Percentiles rank a stretch among this genome's conserved stretches.
Evolutionary conservation across 208 protist genomes (phyloP).

Genomic region (Leptomonas pyrrhocoris): DNA sequence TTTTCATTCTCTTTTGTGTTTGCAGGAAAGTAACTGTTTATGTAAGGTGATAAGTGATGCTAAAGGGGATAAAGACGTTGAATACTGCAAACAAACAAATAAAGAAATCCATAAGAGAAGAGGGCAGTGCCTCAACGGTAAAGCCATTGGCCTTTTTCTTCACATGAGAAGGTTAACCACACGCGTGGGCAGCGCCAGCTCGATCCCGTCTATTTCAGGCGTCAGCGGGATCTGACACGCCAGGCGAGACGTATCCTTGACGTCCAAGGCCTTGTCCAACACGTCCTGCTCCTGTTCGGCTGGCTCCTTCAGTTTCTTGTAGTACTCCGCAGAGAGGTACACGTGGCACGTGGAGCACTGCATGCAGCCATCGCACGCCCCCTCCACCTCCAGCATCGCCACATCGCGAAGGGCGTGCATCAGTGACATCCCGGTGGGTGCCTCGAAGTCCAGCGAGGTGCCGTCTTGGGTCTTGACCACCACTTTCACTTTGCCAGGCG

Average conservation of each 20-base stretch:
- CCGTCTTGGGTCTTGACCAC: constrained; percentile 39
- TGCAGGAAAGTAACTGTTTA: too few relatives aligned
- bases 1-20: too few relatives aligned
- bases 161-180: constrained; percentile 50
- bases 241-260: constrained; percentile 70
- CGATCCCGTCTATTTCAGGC: constrained; percentile 60
- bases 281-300: constrained; percentile 89
- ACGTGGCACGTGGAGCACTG: constrained; percentile 96
- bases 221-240: constrained; percentile 79
- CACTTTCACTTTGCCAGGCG: constrained; percentile 58
- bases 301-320: constrained; percentile 65
- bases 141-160: not conserved
- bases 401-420: constrained; percentile 91
- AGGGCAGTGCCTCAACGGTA: too few relatives aligned
- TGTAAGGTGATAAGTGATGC: too few relatives aligned
- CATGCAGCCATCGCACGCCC: constrained; percentile 92
- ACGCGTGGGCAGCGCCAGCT: constrained; percentile 58
- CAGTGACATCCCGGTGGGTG: constrained; percentile 64
- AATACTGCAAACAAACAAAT: too few relatives aligned
- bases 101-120: too few relatives aligned
- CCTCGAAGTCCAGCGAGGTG: constrained; percentile 39
- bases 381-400: constrained; percentile 94
- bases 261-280: constrained; percentile 71
- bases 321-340: constrained; percentile 80
- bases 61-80: too few relatives aligned